phyloP scores from a whole-genome alignment of 2,329 filamentous ascomycete genomes.

The Colletotrichum tamarilloi region DNA sequence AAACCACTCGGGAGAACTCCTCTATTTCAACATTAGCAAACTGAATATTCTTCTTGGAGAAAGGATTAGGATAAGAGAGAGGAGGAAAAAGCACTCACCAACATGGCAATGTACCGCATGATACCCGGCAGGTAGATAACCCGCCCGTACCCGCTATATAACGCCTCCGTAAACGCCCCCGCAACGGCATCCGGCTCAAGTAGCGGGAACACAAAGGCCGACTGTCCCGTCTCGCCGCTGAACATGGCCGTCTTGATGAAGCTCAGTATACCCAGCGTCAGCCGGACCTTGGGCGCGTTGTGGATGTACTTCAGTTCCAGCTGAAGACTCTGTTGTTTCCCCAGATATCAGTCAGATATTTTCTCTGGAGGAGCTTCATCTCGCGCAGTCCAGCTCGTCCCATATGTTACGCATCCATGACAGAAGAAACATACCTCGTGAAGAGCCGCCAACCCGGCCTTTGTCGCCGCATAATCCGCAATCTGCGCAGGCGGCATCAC shows the following conservation, averaged over 20 bases:
- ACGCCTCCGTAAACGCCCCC: conserved; percentile 39
- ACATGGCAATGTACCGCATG: conserved; percentile 38
- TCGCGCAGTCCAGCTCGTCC: too few species aligned
- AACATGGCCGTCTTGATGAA: conserved; percentile 46
- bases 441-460: conserved; percentile 49
- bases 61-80: neutral
- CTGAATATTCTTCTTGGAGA: neutral
- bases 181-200: conserved; percentile 45
- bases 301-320: conserved; percentile 43
- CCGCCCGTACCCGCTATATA: conserved; percentile 44
- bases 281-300: conserved; percentile 40
- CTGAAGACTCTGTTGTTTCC: conserved; percentile 40
- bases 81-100: neutral
- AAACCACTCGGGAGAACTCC: neutral
- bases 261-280: conserved; percentile 42
- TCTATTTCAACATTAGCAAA: neutral
- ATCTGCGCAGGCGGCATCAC: conserved; percentile 64
- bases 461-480: conserved; percentile 69
- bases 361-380: too few species aligned
- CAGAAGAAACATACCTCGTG: neutral
- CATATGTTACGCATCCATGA: too few species aligned
- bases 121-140: conserved; percentile 44
- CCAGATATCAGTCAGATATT: too few species aligned
- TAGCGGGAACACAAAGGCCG: conserved; percentile 43
- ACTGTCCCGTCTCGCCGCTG: conserved; percentile 38